phyloP scores from a whole-genome alignment of 78 protist genomes.

The Protostelium mycophagum region DNA sequence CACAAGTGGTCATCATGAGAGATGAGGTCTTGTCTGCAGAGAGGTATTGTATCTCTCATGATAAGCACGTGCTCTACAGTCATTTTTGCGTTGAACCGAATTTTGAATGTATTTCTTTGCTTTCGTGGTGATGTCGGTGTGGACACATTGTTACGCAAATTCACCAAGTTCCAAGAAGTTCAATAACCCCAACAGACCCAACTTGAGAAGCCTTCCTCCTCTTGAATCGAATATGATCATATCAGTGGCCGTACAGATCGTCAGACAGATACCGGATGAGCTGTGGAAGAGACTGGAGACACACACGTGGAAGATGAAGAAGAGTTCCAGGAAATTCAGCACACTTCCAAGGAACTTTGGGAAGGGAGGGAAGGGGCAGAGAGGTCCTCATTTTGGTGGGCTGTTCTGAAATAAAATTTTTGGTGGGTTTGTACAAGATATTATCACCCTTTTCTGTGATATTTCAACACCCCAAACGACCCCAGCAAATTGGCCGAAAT shows the following conservation, averaged over 20 bases:
- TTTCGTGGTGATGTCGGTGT: not conserved
- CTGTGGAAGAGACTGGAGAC: slow-evolving; percentile 30
- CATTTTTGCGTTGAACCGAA: too few species aligned
- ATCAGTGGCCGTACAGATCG: slow-evolving; percentile 27
- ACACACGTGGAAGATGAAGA: slow-evolving; percentile 19
- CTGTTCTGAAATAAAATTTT: not conserved
- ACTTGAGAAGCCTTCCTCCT: slow-evolving; percentile 36
- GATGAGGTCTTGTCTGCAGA: slow-evolving; percentile 24
- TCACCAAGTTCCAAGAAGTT: not conserved
- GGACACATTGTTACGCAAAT: too few species aligned
- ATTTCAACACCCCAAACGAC: too few species aligned
- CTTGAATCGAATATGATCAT: slow-evolving; percentile 34
- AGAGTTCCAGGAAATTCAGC: not conserved
- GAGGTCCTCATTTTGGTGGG: not conserved
- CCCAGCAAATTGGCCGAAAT: too few species aligned
- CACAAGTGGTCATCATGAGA: slow-evolving; percentile 59
- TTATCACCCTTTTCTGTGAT: too few species aligned
- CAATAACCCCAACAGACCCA: not conserved
- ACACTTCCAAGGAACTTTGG: not conserved
- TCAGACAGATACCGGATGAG: slow-evolving; percentile 45
- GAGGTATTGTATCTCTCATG: not conserved
- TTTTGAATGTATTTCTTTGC: not conserved
- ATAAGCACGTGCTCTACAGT: not conserved
- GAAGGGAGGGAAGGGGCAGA: not conserved
- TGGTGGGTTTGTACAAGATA: too few species aligned